Evolutionary conservation across 228 moss, liverwort and hornwort species (phyloP).

Genomic region (Sphagnum magellanicum): DNA sequence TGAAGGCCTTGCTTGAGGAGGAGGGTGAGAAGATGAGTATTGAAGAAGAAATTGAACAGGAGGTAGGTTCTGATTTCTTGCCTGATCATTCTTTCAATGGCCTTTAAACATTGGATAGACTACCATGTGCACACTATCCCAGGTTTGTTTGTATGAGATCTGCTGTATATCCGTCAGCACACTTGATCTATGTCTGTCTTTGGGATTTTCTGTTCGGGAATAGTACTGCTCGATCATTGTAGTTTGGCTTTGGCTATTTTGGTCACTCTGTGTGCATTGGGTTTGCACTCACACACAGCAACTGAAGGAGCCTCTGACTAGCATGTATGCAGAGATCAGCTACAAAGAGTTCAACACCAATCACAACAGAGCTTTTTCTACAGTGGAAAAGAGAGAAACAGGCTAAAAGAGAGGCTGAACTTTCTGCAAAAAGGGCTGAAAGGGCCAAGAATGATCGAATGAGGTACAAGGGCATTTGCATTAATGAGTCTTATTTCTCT

Average conservation of each 20-base stretch:
- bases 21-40: slow-evolving; percentile 81
- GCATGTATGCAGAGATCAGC: slow-evolving; percentile 52
- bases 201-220: too few relatives aligned
- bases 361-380: slow-evolving; percentile 71
- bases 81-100: too few relatives aligned
- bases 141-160: too few relatives aligned
- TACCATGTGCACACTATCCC: too few relatives aligned
- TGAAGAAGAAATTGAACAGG: slow-evolving; percentile 94
- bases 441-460: slow-evolving; percentile 87
- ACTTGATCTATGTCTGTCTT: too few relatives aligned
- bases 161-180: too few relatives aligned
- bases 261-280: too few relatives aligned
- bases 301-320: background rate
- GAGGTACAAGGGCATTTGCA: slow-evolving; percentile 38
- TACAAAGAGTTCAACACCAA: slow-evolving; percentile 68
- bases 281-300: too few relatives aligned
- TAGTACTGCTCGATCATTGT: too few relatives aligned
- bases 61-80: slow-evolving; percentile 28
- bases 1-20: slow-evolving; percentile 97
- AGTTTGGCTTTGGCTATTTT: too few relatives aligned
- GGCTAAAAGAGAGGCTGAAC: slow-evolving; percentile 68
- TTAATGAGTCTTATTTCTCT: too few relatives aligned
- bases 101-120: too few relatives aligned
- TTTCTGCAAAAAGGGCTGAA: slow-evolving; percentile 69
- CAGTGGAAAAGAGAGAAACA: slow-evolving; percentile 83